Base-by-base conservation (phyloP, 345 rosid species). In the Aquilaria malaccensis region DNA sequence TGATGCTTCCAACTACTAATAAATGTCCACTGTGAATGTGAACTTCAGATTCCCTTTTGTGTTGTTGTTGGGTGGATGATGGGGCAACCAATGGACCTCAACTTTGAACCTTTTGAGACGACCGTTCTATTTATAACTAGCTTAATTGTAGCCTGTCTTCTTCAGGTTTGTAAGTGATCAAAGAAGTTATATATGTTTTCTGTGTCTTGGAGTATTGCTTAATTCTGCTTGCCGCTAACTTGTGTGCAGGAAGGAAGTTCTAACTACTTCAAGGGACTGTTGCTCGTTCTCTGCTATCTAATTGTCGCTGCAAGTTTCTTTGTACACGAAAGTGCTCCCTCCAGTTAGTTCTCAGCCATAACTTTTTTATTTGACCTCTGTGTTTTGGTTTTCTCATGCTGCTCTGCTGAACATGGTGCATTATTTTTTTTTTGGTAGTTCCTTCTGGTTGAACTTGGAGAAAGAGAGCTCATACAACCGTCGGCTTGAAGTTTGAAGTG, bases 71-170 rank as follows among this genome's bases (percentile, higher is more conserved):
- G 86, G 49, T 89, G 93, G 97, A 85, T 87, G 48, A 80, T 89
- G 81, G 96, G 86, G 55, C 60, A 50, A 5, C 86, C 83, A 6
- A 83, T 92, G 93, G 98, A 89, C 70, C 67, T 89, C 61, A 89
- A 92, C 71, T 89, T 92, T 64, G 84, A 81, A 72, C 91, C 87
- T 9, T 92, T 92, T 45, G 97, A 92, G 80, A 92, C 98, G 1
- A 87, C 96, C 49, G 82, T 86, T 12, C 86, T 92, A 33, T 78
- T 85, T 66, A 80, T 89, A 45, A 85, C 93, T 29, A 91, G 87
- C 13, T 56, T 89, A 45, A 92, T 86, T 22, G 95, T 87, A 64
- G 96, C 91, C 67, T 89, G 86, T 80, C 78, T 83, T 70, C 71
- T 82, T 52, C 98, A 81, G 95, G 98, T 92, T 41, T n/a, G 74